phyloP scores from a whole-genome alignment of 169 alveolate genomes.

The Hammondia hammondi region DNA sequence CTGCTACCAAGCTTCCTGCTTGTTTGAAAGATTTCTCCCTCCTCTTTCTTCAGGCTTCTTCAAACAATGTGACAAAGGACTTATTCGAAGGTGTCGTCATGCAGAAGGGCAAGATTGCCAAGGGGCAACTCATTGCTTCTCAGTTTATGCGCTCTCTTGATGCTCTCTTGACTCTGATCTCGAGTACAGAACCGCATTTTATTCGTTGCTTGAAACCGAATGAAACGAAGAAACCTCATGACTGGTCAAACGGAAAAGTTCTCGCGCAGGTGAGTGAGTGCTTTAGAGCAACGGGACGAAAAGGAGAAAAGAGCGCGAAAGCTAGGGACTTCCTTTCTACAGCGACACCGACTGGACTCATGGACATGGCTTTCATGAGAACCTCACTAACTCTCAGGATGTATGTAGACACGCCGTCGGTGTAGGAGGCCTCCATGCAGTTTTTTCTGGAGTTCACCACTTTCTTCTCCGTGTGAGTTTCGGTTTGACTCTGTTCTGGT shows the following conservation, averaged over 20 bases:
- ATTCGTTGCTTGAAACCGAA: conserved; percentile 90
- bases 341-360: no score
- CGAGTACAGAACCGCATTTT: conserved; percentile 89
- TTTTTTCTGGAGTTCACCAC: no score
- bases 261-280: conserved; percentile 78
- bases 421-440: no score
- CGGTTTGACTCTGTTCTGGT: no score
- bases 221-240: conserved; percentile 86
- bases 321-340: no score
- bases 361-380: no score
- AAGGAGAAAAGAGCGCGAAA: no score
- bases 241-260: conserved; percentile 87
- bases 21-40: neutral
- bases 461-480: no score
- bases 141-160: conserved; percentile 87
- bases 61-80: conserved; percentile 77
- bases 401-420: no score
- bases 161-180: conserved; percentile 83
- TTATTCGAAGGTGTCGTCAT: conserved; percentile 83
- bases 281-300: no score
- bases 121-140: conserved; percentile 90
- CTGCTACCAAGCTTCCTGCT: neutral
- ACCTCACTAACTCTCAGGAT: no score
- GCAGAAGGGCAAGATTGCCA: conserved; percentile 89
- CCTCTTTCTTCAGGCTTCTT: conserved; percentile 76